These are phyloP conservation scores for Lenzites betulinus DNA, from an alignment of 768 basidiomycete species.

Conservation along the genomic window DNA sequence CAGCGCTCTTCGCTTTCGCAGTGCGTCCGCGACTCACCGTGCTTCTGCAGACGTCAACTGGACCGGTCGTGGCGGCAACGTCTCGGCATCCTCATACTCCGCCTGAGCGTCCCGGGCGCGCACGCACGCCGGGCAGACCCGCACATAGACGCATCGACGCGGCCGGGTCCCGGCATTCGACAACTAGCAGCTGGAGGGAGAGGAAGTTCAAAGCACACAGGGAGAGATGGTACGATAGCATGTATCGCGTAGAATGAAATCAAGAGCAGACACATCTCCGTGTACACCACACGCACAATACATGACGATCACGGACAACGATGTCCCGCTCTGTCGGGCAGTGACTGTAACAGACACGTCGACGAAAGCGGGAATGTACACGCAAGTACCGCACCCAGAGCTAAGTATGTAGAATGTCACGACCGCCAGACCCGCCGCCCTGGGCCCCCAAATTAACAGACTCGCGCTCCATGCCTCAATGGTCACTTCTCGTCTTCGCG, in stretches of 20 bases:
- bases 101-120: constrained; percentile 42
- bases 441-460: no score
- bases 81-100: constrained; percentile 85
- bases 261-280: not conserved
- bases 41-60: constrained; percentile 85
- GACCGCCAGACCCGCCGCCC: no score
- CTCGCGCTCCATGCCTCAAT: no score
- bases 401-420: no score
- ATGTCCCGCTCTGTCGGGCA: no score
- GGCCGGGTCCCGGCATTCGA: not conserved
- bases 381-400: not conserved
- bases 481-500: constrained; percentile 23
- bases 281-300: constrained; percentile 2
- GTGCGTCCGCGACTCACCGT: not conserved
- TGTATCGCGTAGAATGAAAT: constrained; percentile 20
- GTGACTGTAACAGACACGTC: not conserved
- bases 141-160: constrained; percentile 7
- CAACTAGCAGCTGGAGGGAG: not conserved
- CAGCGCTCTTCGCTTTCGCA: constrained; percentile 21
- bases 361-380: not conserved
- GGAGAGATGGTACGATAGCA: constrained; percentile 11
- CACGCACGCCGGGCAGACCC: not conserved
- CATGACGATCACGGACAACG: not conserved
- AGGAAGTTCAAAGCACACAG: not conserved
- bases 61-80: constrained; percentile 97